phyloP scores from a whole-genome alignment of 2,329 filamentous ascomycete species.

The Amesomyces nigricolor region DNA sequence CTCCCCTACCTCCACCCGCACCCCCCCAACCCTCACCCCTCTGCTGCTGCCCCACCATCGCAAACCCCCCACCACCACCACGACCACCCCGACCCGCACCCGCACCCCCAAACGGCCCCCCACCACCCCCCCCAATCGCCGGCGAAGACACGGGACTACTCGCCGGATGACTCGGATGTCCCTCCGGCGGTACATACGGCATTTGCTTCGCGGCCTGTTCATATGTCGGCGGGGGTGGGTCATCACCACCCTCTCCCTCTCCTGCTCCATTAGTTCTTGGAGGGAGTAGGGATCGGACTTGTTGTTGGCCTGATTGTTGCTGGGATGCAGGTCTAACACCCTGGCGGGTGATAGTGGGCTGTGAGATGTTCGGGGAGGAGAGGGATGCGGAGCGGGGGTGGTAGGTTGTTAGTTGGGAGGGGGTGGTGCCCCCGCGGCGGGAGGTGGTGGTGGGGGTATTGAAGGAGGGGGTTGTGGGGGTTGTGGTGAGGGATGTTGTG shows the following conservation, averaged over 20 bases:
- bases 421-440: background rate
- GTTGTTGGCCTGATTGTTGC: slow-evolving; percentile 25
- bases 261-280: slow-evolving; percentile 33
- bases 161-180: slow-evolving; percentile 45
- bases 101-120: background rate
- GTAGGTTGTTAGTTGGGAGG: background rate
- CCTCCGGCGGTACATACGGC: slow-evolving; percentile 47
- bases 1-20: background rate
- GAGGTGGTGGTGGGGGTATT: background rate
- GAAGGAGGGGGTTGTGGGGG: background rate
- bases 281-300: slow-evolving; percentile 44
- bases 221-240: slow-evolving; percentile 51
- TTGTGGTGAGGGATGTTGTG: slow-evolving; percentile 10
- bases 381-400: background rate
- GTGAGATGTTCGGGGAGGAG: too few relatives aligned
- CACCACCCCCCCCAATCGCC: too few relatives aligned
- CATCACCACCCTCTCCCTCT: slow-evolving; percentile 38
- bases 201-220: slow-evolving; percentile 50
- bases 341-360: background rate
- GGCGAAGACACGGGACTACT: slow-evolving; percentile 32
- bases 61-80: slow-evolving; percentile 8
- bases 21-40: background rate
- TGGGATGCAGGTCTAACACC: background rate
- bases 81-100: slow-evolving; percentile 3
- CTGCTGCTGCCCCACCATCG: slow-evolving; percentile 6